phyloP scores from a whole-genome alignment of 176 grass and related monocot genomes.

The Eragrostis nindensis region DNA sequence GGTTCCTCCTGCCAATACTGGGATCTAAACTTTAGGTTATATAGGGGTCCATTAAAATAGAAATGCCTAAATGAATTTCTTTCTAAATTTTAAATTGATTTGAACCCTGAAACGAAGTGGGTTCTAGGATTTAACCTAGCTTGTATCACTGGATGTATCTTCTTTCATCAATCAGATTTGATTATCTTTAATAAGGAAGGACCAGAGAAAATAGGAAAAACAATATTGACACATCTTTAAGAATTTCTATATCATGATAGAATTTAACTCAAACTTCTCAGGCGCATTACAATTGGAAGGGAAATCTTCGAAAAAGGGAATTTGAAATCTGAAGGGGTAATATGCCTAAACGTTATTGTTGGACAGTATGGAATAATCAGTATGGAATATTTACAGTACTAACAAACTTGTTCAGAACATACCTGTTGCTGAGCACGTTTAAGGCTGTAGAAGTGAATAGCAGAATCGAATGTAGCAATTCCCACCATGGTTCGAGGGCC shows the following conservation, averaged over 20 bases:
- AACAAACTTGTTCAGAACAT: slow-evolving; percentile 21
- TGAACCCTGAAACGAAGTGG: not conserved
- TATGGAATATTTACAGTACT: slow-evolving; percentile 29
- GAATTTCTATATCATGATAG: too few species aligned
- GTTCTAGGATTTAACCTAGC: slow-evolving; percentile 20
- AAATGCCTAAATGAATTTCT: slow-evolving; percentile 1
- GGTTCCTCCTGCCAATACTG: slow-evolving; percentile 2
- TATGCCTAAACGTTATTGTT: too few species aligned
- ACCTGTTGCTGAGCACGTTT: slow-evolving; percentile 89
- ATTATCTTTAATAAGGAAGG: not conserved
- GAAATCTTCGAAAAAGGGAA: too few species aligned
- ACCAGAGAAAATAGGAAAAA: not conserved
- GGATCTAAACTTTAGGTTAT: not conserved
- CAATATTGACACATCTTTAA: not conserved
- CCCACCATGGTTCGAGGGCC: slow-evolving; percentile 85
- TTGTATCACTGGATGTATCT: not conserved
- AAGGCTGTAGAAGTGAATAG: slow-evolving; percentile 96
- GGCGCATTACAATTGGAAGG: too few species aligned
- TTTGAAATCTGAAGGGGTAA: too few species aligned
- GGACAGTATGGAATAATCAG: too few species aligned
- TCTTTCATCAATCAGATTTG: not conserved
- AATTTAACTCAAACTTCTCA: too few species aligned
- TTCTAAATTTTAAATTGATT: slow-evolving; percentile 2
- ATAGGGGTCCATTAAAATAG: slow-evolving; percentile 12
- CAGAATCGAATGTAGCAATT: slow-evolving; percentile 90